phyloP scores from a whole-genome alignment of 1,284 basidiomycete species.

The Ceratorhiza oryzae-sativae region DNA sequence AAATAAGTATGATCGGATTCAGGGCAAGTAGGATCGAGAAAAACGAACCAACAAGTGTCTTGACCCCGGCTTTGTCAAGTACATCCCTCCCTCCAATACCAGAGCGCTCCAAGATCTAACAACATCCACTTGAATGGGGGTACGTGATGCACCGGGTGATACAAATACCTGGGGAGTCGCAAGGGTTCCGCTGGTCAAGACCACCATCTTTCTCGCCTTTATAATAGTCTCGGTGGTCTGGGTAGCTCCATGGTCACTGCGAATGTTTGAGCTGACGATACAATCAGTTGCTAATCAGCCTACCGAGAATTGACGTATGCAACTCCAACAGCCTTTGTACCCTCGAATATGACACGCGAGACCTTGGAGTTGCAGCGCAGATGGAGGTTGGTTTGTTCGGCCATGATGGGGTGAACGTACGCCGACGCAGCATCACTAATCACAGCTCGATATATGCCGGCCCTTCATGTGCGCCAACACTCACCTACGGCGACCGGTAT shows the following conservation, averaged over 20 bases:
- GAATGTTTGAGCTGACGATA: background rate
- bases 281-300: background rate
- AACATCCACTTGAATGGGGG: background rate
- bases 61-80: constrained; percentile 26
- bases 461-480: constrained; percentile 44
- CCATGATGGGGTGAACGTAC: constrained; percentile 76
- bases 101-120: constrained; percentile 70
- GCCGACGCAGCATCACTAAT: constrained; percentile 50
- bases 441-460: background rate
- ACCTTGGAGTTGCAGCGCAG: constrained; percentile 68
- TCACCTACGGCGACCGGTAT: constrained; percentile 73
- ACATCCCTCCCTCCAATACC: constrained; percentile 59
- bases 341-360: constrained; percentile 74
- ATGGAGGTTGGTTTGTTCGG: constrained; percentile 67
- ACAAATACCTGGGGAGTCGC: constrained; percentile 62
- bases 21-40: constrained; percentile 51
- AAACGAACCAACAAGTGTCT: constrained; percentile 38
- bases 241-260: constrained; percentile 5
- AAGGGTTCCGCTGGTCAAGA: constrained; percentile 69
- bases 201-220: constrained; percentile 68
- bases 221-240: constrained; percentile 44
- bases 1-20: constrained; percentile 51
- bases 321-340: constrained; percentile 72
- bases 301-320: constrained; percentile 71
- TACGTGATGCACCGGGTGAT: background rate